Evolutionary conservation across 2,329 filamentous ascomycete genomes (phyloP).

Genomic region (Lachnum nothofagi): DNA sequence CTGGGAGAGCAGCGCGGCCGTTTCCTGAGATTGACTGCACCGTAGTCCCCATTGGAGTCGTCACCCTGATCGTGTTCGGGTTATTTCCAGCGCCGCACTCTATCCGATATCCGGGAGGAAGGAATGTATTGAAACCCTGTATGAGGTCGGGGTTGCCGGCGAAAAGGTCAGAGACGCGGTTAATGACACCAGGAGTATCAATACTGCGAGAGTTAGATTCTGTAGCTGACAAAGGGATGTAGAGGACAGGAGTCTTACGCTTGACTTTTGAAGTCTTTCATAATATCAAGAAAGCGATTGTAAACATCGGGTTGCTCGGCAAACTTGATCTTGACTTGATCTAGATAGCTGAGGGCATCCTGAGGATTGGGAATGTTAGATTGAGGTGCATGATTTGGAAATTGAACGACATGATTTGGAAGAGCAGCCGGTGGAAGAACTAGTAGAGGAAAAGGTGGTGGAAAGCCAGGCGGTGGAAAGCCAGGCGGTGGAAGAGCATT

Average conservation of each 20-base stretch:
- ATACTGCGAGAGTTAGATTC: conserved; percentile 53
- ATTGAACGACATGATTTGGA: too few relatives aligned
- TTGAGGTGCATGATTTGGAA: too few relatives aligned
- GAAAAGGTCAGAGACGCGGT: conserved; percentile 90
- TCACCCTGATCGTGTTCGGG: conserved; percentile 92
- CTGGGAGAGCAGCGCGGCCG: conserved; percentile 39
- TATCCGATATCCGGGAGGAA: conserved; percentile 92
- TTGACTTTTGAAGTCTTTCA: conserved; percentile 99
- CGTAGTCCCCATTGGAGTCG: conserved; percentile 95
- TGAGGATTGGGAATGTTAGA: conserved; percentile 27
- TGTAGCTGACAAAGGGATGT: neutral
- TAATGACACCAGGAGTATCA: conserved; percentile 95
- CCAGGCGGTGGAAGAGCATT: too few relatives aligned
- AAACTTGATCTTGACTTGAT: conserved; percentile 98
- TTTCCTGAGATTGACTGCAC: conserved; percentile 72
- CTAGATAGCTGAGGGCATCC: conserved; percentile 89
- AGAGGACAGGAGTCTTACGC: conserved; percentile 56
- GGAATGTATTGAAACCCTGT: conserved; percentile 96
- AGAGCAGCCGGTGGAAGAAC: too few relatives aligned
- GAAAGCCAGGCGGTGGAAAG: too few relatives aligned
- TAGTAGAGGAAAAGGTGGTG: too few relatives aligned
- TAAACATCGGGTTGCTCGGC: conserved; percentile 96
- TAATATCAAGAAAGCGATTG: conserved; percentile 93
- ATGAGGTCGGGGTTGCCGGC: conserved; percentile 93
- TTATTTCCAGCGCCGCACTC: conserved; percentile 93